These are phyloP conservation scores for Tuber umbilicatum DNA, from an alignment of 495 filamentous ascomycete species.

Conservation along the genomic window DNA sequence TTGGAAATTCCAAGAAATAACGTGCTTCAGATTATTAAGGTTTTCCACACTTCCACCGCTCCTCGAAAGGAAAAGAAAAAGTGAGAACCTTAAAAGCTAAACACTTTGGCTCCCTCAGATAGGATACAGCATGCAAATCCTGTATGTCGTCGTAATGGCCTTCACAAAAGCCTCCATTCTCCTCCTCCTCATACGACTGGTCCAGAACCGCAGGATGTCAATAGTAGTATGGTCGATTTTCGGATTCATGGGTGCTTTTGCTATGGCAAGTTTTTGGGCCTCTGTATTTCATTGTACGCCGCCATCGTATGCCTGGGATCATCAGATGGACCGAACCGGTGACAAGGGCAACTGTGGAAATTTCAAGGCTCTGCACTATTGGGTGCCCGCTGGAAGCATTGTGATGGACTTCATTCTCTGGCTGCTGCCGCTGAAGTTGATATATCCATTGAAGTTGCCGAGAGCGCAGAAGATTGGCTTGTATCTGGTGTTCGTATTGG, in stretches of 20 bases:
- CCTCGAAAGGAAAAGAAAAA: neutral
- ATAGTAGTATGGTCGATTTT: slow-evolving; percentile 7
- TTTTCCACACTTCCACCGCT: neutral
- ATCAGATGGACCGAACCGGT: neutral
- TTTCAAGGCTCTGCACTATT: slow-evolving; percentile 2
- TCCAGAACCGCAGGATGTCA: neutral
- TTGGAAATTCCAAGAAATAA: neutral
- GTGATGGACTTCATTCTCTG: slow-evolving; percentile 6
- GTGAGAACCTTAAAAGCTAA: neutral
- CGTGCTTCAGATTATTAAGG: slow-evolving; percentile 8
- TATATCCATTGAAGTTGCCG: neutral
- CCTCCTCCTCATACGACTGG: slow-evolving; percentile 8
- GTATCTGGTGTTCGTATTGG: slow-evolving; percentile 11
- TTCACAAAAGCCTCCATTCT: slow-evolving; percentile 13
- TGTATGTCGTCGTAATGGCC: slow-evolving; percentile 1
- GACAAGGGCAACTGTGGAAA: slow-evolving; percentile 1
- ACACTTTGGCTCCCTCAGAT: neutral
- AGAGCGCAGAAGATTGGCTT: slow-evolving; percentile 6
- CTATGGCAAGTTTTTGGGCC: neutral
- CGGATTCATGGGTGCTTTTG: neutral
- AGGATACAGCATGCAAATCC: slow-evolving; percentile 7
- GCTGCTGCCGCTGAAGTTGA: slow-evolving; percentile 7
- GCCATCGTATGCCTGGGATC: neutral
- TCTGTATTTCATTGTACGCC: slow-evolving; percentile 10
- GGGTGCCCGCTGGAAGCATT: neutral